Base-by-base conservation (phyloP, 176 grass and related monocot genomes). In the Canna indica region DNA sequence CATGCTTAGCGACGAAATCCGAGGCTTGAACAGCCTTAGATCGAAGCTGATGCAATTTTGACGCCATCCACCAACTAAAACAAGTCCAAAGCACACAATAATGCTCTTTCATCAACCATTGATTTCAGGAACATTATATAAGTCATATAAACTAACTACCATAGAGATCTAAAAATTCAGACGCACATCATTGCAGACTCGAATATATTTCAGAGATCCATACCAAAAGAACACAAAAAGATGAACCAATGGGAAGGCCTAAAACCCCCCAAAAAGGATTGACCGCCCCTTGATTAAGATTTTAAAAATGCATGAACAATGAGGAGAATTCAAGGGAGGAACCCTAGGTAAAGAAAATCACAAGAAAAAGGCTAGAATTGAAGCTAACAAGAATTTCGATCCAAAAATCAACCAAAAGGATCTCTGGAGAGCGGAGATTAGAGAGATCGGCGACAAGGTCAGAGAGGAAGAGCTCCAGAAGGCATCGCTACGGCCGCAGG, bases 1-100 rank as follows among this genome's bases (percentile, higher is more conserved):
- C 88, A 59, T 84, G 76, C 79, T 87, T 91, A 16, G 83, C 36
- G 16, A 83, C 71, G 48, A 91, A 64, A 25, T 96, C 83, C 46
- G 86, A 85, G 25, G 77, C 79, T 72, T 83, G 88, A 15, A 76
- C 78, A 70, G 79, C 86, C 78, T 91, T 84, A 7, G 81, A 45
- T 38, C 78, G 75, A 48, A 96, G 83, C 81, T 91, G 92, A 47
- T 80, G 64, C 50, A 96, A 76, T 76, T 81, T 91, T 61, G 86
- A 81, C 18, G 92, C 92, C 92, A 96, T 96, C 58, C 63, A 68
- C 65, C 47, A 66, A 71, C 59, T 36, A 75, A 50, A 35, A 68
- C 42, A 47, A 83, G 74, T 73, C 61, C 75, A 64, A 15, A 18
- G 12, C 58, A 30, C 27, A 4, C 4, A 14, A 11, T 4, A 60